Percentiles rank a stretch among this genome's conserved stretches.
Evolutionary conservation across 257 asterid species (phyloP).

Genomic region (Ajuga chamaepitys): DNA sequence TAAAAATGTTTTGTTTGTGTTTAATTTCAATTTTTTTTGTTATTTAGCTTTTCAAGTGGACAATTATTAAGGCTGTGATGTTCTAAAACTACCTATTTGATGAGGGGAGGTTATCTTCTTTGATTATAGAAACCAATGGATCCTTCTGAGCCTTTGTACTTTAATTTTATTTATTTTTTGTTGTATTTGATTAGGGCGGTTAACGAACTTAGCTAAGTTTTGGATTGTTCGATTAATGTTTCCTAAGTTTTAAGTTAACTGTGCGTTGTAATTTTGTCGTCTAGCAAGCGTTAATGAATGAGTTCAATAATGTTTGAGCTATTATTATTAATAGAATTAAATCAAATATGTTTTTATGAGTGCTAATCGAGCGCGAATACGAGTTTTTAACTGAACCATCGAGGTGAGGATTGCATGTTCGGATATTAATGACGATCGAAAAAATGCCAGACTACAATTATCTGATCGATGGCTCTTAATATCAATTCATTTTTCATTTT

Average conservation of each 20-base stretch:
- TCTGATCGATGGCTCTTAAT: conserved; percentile 51
- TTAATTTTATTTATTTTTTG: neutral
- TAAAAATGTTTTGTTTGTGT: neutral
- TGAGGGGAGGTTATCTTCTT: conserved; percentile 36
- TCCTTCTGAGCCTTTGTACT: conserved; percentile 68
- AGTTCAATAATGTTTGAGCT: too few species aligned
- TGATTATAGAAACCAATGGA: conserved; percentile 87
- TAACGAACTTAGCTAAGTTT: too few species aligned
- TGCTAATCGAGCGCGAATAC: too few species aligned
- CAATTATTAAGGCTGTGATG: conserved; percentile 84
- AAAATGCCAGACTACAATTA: conserved; percentile 78
- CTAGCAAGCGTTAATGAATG: too few species aligned
- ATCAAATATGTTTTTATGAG: too few species aligned
- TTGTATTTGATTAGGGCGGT: neutral
- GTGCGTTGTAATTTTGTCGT: too few species aligned
- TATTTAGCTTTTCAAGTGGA: neutral
- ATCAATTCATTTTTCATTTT: too few species aligned
- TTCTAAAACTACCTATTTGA: conserved; percentile 62
- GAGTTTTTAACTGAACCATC: too few species aligned
- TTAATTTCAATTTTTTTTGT: neutral
- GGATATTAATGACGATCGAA: conserved; percentile 42
- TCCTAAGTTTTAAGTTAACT: too few species aligned
- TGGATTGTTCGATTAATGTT: too few species aligned
- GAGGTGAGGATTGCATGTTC: conserved; percentile 39
- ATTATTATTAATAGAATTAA: too few species aligned